Evolutionary conservation across 2,329 filamentous ascomycete species (phyloP).

Genomic region (Pseudogymnoascus sp.): DNA sequence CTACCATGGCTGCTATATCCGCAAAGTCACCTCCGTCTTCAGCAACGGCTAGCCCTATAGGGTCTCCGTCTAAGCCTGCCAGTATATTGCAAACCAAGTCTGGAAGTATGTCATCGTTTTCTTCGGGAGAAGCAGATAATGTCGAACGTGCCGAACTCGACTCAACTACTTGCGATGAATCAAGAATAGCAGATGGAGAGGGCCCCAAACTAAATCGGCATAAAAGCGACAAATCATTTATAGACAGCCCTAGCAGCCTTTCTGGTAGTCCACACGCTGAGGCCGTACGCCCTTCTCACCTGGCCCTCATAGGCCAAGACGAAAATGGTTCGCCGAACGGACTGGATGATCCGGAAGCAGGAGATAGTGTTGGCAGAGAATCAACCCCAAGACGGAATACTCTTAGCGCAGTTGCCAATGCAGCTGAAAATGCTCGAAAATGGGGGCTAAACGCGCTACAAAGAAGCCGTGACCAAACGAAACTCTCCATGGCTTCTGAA

Average conservation of each 20-base stretch:
- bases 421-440: constrained; percentile 46
- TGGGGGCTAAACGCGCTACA: constrained; percentile 52
- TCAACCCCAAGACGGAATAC: constrained; percentile 41
- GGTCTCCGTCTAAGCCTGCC: constrained; percentile 31
- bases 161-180: neutral
- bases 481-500: constrained; percentile 26
- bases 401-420: constrained; percentile 46
- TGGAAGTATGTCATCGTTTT: constrained; percentile 42
- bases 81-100: constrained; percentile 22
- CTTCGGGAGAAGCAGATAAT: constrained; percentile 35
- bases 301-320: neutral
- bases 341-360: constrained; percentile 5
- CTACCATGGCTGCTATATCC: constrained; percentile 60
- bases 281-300: neutral
- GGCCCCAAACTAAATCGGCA: neutral
- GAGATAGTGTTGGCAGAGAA: constrained; percentile 30
- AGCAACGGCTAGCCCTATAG: constrained; percentile 39
- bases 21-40: constrained; percentile 48
- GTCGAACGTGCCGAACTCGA: neutral
- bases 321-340: neutral
- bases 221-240: neutral
- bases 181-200: neutral
- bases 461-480: constrained; percentile 34
- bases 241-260: neutral
- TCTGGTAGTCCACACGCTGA: neutral